Evolutionary conservation across 2,329 filamentous ascomycete genomes (phyloP), one percentile per base, ranked within the genome.

Genomic region (Periconia sp.): DNA sequence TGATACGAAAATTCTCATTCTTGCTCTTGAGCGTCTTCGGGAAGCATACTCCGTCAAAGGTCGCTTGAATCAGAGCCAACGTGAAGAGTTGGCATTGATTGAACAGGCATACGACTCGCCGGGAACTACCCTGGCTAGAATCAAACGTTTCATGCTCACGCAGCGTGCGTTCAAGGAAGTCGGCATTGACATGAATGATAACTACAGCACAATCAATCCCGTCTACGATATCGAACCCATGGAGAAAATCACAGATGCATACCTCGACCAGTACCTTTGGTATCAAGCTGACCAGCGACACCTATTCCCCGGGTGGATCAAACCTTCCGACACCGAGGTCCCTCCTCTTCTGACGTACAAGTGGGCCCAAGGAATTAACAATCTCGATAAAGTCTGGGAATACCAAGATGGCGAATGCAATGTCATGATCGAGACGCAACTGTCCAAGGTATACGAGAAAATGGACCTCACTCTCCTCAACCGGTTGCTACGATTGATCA

Each of bases 361-460:
- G 76, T 99, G 95, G 95, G 92, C 94, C 1, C 95, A 99, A 73
- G 94, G 94, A 47, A 97, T 99, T 81, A 99, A 99, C 81, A 99
- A 99, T 70, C 80, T 99, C 45, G 90, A 92, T 65, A 90, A 91
- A 61, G 92, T 99, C 27, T 99, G 94, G 94, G 90, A 95, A 68
- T 90, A 90, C 18, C 85, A 91, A 43, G 89, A 97, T 65, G 94
- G 94, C 58, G 92, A 99, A 74, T 97, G 93, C 75, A 97, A 97
- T 64, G 94, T 99, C 58, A 92, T 99, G 88, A 92, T 99, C 48
- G 94, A 99, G 78, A 99, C 95, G 0, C 90, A 97, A 64, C 79
- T 99, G 2, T 97, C 94, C n/a, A 99, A 99, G 77, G 92, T 99
- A 44, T 99, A 99, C 62, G 94, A 99, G 78, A 99, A 99, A 83